Conservation (phyloP, 257 asterid genomes). For the Misopates orontium region DNA sequence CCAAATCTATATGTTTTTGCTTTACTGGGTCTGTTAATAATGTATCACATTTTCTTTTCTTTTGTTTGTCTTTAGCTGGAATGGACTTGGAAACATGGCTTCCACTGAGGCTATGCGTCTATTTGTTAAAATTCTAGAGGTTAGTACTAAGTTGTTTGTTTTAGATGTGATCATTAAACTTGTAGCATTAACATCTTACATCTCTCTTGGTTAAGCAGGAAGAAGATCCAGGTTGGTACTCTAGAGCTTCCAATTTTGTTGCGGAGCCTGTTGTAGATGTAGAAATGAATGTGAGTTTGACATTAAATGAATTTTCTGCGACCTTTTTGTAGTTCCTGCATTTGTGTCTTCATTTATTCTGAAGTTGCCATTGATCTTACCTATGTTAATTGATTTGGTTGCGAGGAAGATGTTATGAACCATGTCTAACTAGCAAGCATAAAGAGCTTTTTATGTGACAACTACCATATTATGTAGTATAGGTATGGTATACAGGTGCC, state of each 20-base stretch:
- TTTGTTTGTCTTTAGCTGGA: slow-evolving; percentile 63
- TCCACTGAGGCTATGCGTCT: slow-evolving; percentile 98
- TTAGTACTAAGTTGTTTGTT: slow-evolving; percentile 31
- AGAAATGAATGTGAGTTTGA: slow-evolving; percentile 74
- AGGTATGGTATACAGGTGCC: no score
- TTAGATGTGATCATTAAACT: slow-evolving; percentile 15
- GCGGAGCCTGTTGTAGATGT: slow-evolving; percentile 70
- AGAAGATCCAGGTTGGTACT: slow-evolving; percentile 98
- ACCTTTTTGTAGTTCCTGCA: slow-evolving; percentile 18
- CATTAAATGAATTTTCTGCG: slow-evolving; percentile 10
- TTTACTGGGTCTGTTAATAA: neutral
- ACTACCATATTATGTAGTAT: no score
- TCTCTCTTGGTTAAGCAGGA: slow-evolving; percentile 53
- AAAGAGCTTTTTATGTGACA: no score
- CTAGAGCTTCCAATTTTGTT: slow-evolving; percentile 70
- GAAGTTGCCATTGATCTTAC: neutral
- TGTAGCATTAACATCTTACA: slow-evolving; percentile 17
- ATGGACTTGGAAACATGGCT: slow-evolving; percentile 85
- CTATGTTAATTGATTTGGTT: slow-evolving; percentile 14
- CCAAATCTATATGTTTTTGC: neutral
- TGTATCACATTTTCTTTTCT: slow-evolving; percentile 22
- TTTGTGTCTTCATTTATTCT: slow-evolving; percentile 7
- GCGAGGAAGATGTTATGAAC: no score
- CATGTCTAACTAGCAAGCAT: no score
- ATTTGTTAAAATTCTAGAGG: slow-evolving; percentile 97